Evolutionary conservation across 2,329 filamentous ascomycete species (phyloP), one percentile per base, ranked within the genome.

Genomic region (Onygenales sp.): DNA sequence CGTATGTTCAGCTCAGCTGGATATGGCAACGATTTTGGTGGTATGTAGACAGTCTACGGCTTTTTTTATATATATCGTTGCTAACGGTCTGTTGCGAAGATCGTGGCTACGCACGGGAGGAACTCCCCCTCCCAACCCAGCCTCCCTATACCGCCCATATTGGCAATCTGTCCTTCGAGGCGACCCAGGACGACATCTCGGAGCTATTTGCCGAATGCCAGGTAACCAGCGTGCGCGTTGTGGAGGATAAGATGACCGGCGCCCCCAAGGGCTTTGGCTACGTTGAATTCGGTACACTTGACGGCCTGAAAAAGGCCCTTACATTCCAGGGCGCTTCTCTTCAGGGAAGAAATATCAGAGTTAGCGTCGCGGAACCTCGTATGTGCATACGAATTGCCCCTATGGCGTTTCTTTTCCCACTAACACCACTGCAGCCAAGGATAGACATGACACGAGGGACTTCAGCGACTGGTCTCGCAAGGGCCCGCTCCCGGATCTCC

Each of bases 251-350:
- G 68, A 80, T 95, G 70, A 87, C 93, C 68, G 84, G 86, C 72
- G 90, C 91, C 66, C 93, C 93, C 60, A 98, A 98, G 78, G 93
- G 93, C 48, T 98, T 98, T 65, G 93, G 92, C 57, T 98, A 98
- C 70, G 92, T 95, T 60, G 93, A 98, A 72, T 98, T 98, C 66
- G 83, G 79, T 60, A 85, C 83, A 50, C 75, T 93, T 44, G 92
- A 97, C 49, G 92, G 92, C 55, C 77, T 98, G 65, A 94, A 95
- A 78, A 86, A 90, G 73, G 93, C 93, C 54, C 80, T 98, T 59
- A 82, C 84, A 55, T 80, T 93, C 58, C 91, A 91, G 65, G 88
- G 89, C 63, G 78, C 83, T 57, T 84, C 82, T 55, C 91, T 97
- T 71, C 86, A 94, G 70, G 90, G 90, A 62, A 86, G 93, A 62